A percentile compares a stretch with the other conserved stretches of the same genome.
These are phyloP conservation scores for Cruciata laevipes DNA, from an alignment of 257 asterid species.

Conservation along the genomic window DNA sequence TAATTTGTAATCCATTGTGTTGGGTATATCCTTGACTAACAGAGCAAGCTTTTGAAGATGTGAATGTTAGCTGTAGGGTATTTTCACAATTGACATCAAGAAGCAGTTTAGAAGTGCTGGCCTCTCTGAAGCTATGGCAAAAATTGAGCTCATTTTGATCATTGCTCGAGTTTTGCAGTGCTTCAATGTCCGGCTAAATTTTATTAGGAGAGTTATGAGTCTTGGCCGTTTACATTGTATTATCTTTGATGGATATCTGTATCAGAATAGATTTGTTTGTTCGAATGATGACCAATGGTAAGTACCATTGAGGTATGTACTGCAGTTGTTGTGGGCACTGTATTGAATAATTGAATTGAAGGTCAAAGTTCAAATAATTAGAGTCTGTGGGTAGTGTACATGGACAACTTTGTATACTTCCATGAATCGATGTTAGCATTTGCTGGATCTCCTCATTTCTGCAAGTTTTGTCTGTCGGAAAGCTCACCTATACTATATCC, in stretches of 20 bases:
- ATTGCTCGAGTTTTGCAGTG: constrained; percentile 3
- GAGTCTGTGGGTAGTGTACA: neutral
- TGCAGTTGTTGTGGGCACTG: neutral
- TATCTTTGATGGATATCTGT: neutral
- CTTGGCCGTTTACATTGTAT: neutral
- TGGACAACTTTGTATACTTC: neutral
- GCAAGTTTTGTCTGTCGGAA: no score
- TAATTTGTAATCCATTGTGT: neutral
- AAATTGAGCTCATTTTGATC: constrained; percentile 3
- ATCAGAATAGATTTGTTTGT: neutral
- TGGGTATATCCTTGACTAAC: neutral
- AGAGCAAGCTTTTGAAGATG: neutral
- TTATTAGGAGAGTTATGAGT: neutral
- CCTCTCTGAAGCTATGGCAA: constrained; percentile 11
- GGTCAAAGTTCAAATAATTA: neutral
- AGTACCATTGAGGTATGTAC: neutral
- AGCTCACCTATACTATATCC: no score
- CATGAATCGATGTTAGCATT: neutral
- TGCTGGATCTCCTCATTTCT: neutral
- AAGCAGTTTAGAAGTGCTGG: constrained; percentile 2
- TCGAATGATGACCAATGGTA: neutral
- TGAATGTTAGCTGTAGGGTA: constrained; percentile 13
- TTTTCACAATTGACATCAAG: neutral
- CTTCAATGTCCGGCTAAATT: constrained; percentile 9
- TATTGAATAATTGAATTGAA: neutral